phyloP scores from a whole-genome alignment of 768 basidiomycete species.

The Mycena floridula region DNA sequence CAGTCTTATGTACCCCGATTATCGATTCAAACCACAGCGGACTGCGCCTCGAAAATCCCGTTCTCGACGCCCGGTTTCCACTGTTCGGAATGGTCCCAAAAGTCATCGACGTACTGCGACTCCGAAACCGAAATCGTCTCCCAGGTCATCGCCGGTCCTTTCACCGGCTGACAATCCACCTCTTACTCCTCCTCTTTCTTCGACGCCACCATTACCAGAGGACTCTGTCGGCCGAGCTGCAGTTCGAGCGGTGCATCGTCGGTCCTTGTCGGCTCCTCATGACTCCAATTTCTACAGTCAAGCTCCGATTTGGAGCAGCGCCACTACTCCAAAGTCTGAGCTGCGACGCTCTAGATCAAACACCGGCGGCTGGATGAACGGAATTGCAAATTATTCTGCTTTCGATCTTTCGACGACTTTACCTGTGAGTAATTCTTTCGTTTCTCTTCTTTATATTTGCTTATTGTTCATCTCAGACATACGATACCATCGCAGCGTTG shows the following conservation, averaged over 20 bases:
- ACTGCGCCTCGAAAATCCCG: constrained; percentile 11
- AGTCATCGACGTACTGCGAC: too few species aligned
- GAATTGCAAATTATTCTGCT: neutral
- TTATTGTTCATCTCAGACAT: neutral
- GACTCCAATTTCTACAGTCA: neutral
- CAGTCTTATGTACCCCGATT: constrained; percentile 50
- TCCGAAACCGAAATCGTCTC: too few species aligned
- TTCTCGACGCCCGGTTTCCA: too few species aligned
- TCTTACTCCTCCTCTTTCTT: too few species aligned
- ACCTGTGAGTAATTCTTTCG: too few species aligned
- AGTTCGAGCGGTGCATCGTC: neutral
- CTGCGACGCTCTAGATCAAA: neutral
- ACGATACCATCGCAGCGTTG: neutral
- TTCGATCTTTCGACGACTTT: neutral
- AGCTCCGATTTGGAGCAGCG: neutral
- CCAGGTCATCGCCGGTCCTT: too few species aligned
- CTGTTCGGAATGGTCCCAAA: too few species aligned
- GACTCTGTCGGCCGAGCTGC: too few species aligned
- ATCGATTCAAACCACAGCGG: constrained; percentile 56
- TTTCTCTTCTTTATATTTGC: too few species aligned
- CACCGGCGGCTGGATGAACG: neutral
- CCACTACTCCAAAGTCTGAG: neutral
- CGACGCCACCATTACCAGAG: too few species aligned
- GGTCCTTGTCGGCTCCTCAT: neutral
- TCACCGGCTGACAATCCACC: too few species aligned